Evolutionary conservation across 805 yeast genomes (phyloP), one percentile per base, ranked within the genome.

Genomic region (Candida germanica): DNA sequence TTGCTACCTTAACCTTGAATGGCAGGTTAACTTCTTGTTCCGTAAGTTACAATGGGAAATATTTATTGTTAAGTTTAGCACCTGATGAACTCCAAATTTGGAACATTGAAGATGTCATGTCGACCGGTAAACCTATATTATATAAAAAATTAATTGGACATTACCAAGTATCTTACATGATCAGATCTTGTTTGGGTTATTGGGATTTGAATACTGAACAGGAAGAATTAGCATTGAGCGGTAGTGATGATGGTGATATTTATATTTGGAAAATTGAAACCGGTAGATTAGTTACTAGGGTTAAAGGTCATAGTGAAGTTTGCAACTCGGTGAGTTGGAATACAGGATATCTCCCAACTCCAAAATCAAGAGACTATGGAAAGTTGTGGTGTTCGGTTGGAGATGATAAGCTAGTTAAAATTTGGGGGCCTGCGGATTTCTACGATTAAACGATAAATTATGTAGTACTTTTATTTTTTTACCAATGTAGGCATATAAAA

Each of bases 291-390:
- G 61, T 88, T 3, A 71, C 73, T 3, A 64, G 77, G 10, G 60
- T 84, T 14, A 67, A 74, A 27, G 91, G 80, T 1, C 95, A 86
- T 54, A 56, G 57, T 8, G 77, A 77, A 0, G 63, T 78, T 40
- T 84, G 91, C 45, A 88, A 86, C 53, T 77, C 85, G 30, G 93
- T 87, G 2, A 79, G 82, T 40, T 87, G 93, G 89, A 80, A 77
- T 46, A 47, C 55, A 13, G 44, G 40, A 24, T 58, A 31, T 36
- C 19, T 26, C 6, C 42, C 43, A 12, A 23, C 14, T 8, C 16
- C 10, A 4, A 43, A 44, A 15, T 13, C 21, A 6, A 44, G 42
- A 29, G 73, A 67, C 45, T 64, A 49, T 43, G 73, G 73, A 4
- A 54, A 54, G 29, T 61, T 80, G 58, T 80, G 89, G 76, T 93